Conservation (phyloP, 331 rosid species). For the Arachis monticola region DNA sequence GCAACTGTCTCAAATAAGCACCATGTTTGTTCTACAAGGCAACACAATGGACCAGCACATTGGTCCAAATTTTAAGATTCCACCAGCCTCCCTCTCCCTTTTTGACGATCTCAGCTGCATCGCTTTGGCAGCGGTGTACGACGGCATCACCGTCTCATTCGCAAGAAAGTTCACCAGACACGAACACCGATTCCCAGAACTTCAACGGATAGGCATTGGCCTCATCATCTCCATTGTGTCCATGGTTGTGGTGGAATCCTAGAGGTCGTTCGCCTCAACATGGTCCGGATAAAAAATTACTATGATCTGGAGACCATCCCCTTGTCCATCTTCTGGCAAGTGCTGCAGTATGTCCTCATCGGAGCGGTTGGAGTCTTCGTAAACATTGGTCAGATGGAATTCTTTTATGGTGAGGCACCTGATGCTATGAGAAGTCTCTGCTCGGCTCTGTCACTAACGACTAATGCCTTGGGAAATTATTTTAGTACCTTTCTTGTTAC, state of each 20-base stretch:
- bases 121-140: slow-evolving; percentile 69
- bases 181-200: slow-evolving; percentile 64
- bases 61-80: slow-evolving; percentile 64
- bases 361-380: slow-evolving; percentile 83
- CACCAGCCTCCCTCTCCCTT: slow-evolving; percentile 72
- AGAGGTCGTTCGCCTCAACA: no score
- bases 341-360: slow-evolving; percentile 66
- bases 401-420: slow-evolving; percentile 43
- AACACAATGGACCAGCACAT: slow-evolving; percentile 59
- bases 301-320: slow-evolving; percentile 61
- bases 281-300: slow-evolving; percentile 44
- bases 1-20: slow-evolving; percentile 55
- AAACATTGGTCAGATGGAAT: slow-evolving; percentile 51
- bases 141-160: slow-evolving; percentile 49
- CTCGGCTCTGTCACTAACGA: slow-evolving; percentile 40
- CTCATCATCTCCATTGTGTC: slow-evolving; percentile 23
- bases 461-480: slow-evolving; percentile 49
- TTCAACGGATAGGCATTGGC: slow-evolving; percentile 76
- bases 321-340: slow-evolving; percentile 84
- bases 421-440: no score
- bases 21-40: slow-evolving; percentile 58
- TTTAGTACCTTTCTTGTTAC: slow-evolving; percentile 44
- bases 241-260: no score
- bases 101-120: slow-evolving; percentile 69
- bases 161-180: slow-evolving; percentile 63